These are phyloP conservation scores for Berkeleyomyces rouxiae DNA, from an alignment of 2,329 filamentous ascomycete genomes.

Conservation along the genomic window DNA sequence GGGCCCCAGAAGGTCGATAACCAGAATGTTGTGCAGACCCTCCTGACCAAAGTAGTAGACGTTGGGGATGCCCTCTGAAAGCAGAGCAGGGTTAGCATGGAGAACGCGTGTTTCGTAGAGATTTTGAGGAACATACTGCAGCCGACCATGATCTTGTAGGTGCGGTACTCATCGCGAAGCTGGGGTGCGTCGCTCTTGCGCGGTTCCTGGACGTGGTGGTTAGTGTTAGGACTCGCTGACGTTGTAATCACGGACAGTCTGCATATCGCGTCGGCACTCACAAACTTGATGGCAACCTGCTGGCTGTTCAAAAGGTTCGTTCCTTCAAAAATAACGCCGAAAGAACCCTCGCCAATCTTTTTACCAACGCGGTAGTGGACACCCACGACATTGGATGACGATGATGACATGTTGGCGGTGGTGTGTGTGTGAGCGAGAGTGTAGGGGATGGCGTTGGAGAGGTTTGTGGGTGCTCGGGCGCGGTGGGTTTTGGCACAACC, in stretches of 20 bases:
- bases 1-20: conserved; percentile 89
- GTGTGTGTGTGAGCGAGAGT: background rate
- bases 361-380: conserved; percentile 98
- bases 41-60: conserved; percentile 99
- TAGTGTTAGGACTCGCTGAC: background rate
- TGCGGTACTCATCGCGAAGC: conserved; percentile 93
- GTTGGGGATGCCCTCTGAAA: conserved; percentile 85
- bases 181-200: conserved; percentile 97
- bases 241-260: no score
- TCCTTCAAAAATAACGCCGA: conserved; percentile 96
- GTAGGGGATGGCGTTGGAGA: no score
- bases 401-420: conserved; percentile 53
- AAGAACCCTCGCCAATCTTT: conserved; percentile 98
- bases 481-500: no score
- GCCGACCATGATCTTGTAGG: conserved; percentile 97
- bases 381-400: conserved; percentile 91
- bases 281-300: conserved; percentile 98
- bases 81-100: background rate
- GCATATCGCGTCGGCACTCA: conserved; percentile 28
- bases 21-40: conserved; percentile 94
- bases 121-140: conserved; percentile 61
- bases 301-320: conserved; percentile 98
- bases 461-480: no score
- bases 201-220: conserved; percentile 56
- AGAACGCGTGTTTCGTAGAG: conserved; percentile 5